Percentiles rank a stretch among this genome's conserved stretches.
phyloP scores from a whole-genome alignment of 192 early-diverging fungal genomes.

The Piromyces finnis region DNA sequence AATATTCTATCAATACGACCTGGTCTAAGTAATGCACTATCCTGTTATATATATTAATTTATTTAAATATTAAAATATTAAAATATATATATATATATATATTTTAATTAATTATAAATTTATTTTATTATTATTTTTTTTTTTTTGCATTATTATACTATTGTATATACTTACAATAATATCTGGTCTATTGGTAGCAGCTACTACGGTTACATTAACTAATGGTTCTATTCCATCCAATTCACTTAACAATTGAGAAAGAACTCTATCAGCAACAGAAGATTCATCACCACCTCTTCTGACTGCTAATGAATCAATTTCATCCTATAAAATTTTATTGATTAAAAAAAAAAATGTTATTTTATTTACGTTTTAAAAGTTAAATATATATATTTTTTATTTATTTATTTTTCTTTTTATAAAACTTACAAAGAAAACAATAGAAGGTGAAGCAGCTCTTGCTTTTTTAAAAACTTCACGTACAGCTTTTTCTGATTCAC shows the following conservation, averaged over 20 bases:
- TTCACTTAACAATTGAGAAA: slow-evolving; percentile 86
- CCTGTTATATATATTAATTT: too few relatives aligned
- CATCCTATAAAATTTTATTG: slow-evolving; percentile 42
- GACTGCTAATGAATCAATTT: slow-evolving; percentile 90
- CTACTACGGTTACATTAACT: slow-evolving; percentile 89
- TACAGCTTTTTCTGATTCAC: slow-evolving; percentile 94
- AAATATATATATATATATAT: too few relatives aligned
- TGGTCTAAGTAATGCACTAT: slow-evolving; percentile 77
- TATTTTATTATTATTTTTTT: too few relatives aligned
- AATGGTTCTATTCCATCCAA: slow-evolving; percentile 92
- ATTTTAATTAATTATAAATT: too few relatives aligned
- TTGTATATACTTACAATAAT: slow-evolving; percentile 73
- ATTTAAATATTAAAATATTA: too few relatives aligned
- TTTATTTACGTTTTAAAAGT: too few relatives aligned
- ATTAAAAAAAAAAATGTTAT: too few relatives aligned
- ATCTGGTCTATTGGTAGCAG: slow-evolving; percentile 94
- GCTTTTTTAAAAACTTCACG: slow-evolving; percentile 89
- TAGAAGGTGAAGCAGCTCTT: slow-evolving; percentile 79
- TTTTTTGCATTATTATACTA: too few relatives aligned
- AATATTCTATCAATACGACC: slow-evolving; percentile 88
- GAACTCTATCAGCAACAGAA: slow-evolving; percentile 82
- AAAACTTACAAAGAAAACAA: slow-evolving; percentile 82
- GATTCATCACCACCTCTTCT: slow-evolving; percentile 46
- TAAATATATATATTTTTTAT: neutral
- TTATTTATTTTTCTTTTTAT: neutral